A percentile compares a stretch with the other conserved stretches of the same genome.
phyloP scores from a whole-genome alignment of 352 stramenopile genomes.

The Phytophthora ohioensis region DNA sequence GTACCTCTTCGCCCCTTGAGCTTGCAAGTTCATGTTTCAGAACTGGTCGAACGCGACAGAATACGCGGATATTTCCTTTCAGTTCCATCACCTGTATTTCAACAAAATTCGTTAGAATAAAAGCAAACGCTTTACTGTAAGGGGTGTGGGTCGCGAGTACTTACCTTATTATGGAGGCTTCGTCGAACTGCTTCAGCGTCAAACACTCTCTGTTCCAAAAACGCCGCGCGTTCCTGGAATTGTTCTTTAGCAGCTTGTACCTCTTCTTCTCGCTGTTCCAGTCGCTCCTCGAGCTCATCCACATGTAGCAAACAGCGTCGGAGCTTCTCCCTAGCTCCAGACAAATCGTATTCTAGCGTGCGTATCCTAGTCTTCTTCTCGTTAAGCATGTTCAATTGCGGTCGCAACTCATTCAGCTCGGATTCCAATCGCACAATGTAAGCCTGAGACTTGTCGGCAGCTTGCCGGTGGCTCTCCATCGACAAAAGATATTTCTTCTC shows the following conservation, averaged over 20 bases:
- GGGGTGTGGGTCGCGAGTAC: background rate
- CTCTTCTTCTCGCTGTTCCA: constrained; percentile 42
- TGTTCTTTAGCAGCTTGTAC: constrained; percentile 31
- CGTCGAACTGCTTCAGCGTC: constrained; percentile 76
- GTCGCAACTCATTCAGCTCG: constrained; percentile 45
- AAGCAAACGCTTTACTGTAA: background rate
- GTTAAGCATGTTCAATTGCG: constrained; percentile 31
- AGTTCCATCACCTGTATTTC: constrained; percentile 92
- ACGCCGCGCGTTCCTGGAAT: constrained; percentile 44
- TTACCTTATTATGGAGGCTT: constrained; percentile 88
- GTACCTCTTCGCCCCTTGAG: constrained; percentile 59
- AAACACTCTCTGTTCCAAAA: constrained; percentile 63
- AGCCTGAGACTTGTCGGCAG: constrained; percentile 35
- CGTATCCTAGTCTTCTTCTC: constrained; percentile 55
- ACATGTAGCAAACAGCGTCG: constrained; percentile 37
- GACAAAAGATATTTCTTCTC: constrained; percentile 44
- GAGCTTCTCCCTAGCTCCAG: constrained; percentile 45
- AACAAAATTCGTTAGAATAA: constrained; percentile 11
- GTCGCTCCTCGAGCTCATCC: constrained; percentile 47
- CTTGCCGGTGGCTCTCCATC: constrained; percentile 37
- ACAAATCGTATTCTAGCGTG: constrained; percentile 47
- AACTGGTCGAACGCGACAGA: constrained; percentile 94
- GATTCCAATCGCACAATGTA: constrained; percentile 45
- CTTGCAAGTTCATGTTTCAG: constrained; percentile 68
- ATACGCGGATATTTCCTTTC: constrained; percentile 97